Conservation (phyloP, 257 asterid genomes). For the Coffea canephora region DNA sequence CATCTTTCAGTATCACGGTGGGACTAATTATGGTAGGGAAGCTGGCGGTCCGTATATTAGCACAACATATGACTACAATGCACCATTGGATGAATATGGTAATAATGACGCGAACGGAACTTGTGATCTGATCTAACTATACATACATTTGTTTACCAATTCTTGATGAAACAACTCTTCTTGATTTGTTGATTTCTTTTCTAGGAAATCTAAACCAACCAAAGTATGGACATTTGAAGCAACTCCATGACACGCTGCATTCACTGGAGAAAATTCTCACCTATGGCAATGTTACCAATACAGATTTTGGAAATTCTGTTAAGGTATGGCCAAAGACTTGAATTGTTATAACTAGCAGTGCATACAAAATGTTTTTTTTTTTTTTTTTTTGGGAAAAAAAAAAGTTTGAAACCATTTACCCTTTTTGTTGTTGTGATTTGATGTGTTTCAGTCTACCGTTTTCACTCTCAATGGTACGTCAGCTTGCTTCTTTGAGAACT, state of each 20-base stretch:
- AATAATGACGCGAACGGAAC: neutral
- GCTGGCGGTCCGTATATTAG: constrained; percentile 83
- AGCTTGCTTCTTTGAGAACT: constrained; percentile 56
- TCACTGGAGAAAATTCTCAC: constrained; percentile 60
- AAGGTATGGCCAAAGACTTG: constrained; percentile 18
- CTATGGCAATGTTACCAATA: constrained; percentile 40
- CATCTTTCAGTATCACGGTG: constrained; percentile 65
- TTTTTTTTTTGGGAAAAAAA: too few species aligned
- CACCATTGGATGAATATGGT: constrained; percentile 80
- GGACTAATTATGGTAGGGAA: constrained; percentile 76
- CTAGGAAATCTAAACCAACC: constrained; percentile 62
- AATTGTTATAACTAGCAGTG: neutral
- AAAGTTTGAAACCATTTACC: too few species aligned
- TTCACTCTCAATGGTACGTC: constrained; percentile 34
- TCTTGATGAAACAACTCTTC: neutral
- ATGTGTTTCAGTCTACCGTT: constrained; percentile 36
- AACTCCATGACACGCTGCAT: constrained; percentile 60
- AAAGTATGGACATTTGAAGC: constrained; percentile 74
- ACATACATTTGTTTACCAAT: too few species aligned
- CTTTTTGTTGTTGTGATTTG: neutral
- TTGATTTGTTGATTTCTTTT: too few species aligned
- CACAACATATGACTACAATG: constrained; percentile 73
- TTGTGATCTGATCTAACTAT: neutral
- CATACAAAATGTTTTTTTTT: neutral
- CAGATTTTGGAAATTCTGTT: constrained; percentile 41